These are phyloP conservation scores for Schoenoplectus tabernaemontani DNA, from an alignment of 202 grass and related monocot species.

Conservation along the genomic window DNA sequence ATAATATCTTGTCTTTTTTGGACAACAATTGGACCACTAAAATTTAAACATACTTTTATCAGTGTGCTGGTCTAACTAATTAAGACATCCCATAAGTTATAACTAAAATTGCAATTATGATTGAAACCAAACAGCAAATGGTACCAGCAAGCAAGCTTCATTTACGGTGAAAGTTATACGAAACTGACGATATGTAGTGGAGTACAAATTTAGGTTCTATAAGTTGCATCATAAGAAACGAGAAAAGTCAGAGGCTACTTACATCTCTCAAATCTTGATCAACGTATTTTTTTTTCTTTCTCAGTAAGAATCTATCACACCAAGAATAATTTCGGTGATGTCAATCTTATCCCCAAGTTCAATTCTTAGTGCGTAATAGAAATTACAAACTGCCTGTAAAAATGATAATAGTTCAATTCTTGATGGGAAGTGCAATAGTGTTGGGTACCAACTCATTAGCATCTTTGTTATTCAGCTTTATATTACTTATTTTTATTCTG, in stretches of 20 bases:
- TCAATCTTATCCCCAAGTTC: constrained; percentile 35
- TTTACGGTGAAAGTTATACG: neutral
- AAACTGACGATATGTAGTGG: neutral
- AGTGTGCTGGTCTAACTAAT: neutral
- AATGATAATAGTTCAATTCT: neutral
- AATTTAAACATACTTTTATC: neutral
- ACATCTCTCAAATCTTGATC: constrained; percentile 38
- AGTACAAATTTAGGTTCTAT: neutral
- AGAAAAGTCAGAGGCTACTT: neutral
- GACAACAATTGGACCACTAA: neutral
- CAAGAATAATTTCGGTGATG: constrained; percentile 43
- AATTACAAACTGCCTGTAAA: constrained; percentile 39
- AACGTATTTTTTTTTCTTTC: constrained; percentile 28
- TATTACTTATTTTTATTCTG: too few relatives aligned
- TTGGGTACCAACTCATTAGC: too few relatives aligned
- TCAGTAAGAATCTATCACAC: constrained; percentile 34
- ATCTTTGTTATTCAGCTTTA: too few relatives aligned
- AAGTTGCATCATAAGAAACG: neutral
- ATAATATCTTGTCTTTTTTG: neutral
- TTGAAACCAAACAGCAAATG: neutral
- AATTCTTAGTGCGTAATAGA: constrained; percentile 56
- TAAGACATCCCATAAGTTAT: neutral
- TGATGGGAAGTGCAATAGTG: neutral
- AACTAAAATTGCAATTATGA: neutral
- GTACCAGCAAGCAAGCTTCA: neutral